Conservation (phyloP, 23 red algal species). For the Gracilariopsis chorda region DNA sequence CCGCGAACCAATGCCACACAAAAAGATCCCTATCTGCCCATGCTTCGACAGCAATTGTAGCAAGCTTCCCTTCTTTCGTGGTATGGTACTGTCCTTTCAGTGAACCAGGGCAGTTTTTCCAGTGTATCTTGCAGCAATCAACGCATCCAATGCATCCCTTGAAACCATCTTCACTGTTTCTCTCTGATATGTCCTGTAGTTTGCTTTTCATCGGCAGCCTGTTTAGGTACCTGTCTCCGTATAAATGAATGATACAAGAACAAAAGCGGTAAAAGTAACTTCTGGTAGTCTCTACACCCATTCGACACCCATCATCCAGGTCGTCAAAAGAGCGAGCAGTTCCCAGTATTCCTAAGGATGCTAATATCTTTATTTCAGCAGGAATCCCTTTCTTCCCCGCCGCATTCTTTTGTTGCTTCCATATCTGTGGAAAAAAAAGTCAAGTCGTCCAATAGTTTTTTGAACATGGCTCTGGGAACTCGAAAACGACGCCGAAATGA, state of each 20-base stretch:
- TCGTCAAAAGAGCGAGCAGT: constrained; percentile 14
- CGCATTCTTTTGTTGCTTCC: background rate
- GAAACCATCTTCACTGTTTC: background rate
- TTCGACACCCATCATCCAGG: background rate
- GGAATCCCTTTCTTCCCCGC: background rate
- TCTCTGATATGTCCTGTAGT: background rate
- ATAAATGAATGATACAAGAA: background rate
- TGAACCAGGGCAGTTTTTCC: constrained; percentile 26
- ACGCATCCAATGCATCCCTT: constrained; percentile 13
- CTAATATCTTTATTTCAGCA: background rate
- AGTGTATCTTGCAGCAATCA: constrained; percentile 13
- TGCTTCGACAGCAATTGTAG: constrained; percentile 11
- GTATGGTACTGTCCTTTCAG: constrained; percentile 21
- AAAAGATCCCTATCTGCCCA: constrained; percentile 44
- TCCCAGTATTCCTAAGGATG: background rate
- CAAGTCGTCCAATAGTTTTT: background rate
- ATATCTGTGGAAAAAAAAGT: constrained; percentile 7
- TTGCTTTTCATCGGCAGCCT: background rate
- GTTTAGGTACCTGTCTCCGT: constrained; percentile 3
- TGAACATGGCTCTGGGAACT: background rate
- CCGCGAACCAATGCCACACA: constrained; percentile 41
- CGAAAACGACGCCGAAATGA: constrained; percentile 39
- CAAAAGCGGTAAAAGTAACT: background rate
- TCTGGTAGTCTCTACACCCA: background rate
- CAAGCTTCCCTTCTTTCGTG: constrained; percentile 20